Evolutionary conservation across 2,329 filamentous ascomycete species (phyloP).

Genomic region (Hymenotorrendiella dingleyae): DNA sequence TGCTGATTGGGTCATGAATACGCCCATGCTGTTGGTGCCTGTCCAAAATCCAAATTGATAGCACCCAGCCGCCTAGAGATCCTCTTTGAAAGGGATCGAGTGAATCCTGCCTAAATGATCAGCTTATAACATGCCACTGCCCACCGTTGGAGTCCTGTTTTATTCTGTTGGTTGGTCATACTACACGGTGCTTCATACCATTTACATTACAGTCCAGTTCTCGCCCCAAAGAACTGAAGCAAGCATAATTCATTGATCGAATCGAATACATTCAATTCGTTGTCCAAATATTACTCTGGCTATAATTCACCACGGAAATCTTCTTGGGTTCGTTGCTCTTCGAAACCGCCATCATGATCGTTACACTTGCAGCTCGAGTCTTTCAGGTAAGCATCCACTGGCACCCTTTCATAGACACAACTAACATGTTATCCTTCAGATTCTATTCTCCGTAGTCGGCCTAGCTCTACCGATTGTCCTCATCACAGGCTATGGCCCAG

Average conservation of each 20-base stretch:
- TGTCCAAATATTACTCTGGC: background rate
- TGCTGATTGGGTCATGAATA: constrained; percentile 1
- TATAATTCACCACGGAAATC: background rate
- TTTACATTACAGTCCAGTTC: no score
- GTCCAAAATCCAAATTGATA: background rate
- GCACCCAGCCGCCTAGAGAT: constrained; percentile 14
- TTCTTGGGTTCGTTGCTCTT: no score
- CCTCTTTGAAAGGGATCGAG: constrained; percentile 5
- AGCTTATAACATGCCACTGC: background rate
- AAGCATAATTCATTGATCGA: no score
- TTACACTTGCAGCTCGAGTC: constrained; percentile 18
- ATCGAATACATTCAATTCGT: background rate
- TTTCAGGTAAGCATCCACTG: constrained; percentile 12
- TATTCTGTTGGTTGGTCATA: no score
- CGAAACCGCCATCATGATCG: constrained; percentile 18
- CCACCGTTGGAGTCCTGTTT: no score
- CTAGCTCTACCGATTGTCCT: constrained; percentile 22
- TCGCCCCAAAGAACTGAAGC: no score
- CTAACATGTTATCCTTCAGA: constrained; percentile 8
- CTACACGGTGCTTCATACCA: no score
- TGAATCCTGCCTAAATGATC: constrained; percentile 3
- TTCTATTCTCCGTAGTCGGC: constrained; percentile 22
- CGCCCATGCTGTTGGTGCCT: constrained; percentile 1
- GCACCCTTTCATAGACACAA: background rate
- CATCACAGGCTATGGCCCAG: constrained; percentile 19